Conservation (phyloP, 257 asterid species). For the Rauvolfia tetraphylla region DNA sequence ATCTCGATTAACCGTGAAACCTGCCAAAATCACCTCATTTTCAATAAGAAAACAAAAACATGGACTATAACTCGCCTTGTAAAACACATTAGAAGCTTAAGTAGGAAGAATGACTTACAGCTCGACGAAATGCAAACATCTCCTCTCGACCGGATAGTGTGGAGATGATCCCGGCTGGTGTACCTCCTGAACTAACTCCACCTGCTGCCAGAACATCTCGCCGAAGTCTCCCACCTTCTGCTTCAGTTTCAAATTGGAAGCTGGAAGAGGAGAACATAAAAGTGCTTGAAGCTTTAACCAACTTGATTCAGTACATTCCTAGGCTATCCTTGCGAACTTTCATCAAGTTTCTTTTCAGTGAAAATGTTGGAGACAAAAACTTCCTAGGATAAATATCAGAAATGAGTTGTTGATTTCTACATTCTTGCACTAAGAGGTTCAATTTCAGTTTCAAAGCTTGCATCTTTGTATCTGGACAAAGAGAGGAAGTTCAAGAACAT, state of each 20-base stretch:
- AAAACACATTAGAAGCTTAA: not conserved
- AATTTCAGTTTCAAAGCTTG: too few relatives aligned
- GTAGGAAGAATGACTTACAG: constrained; percentile 53
- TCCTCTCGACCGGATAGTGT: constrained; percentile 88
- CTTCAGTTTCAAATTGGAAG: constrained; percentile 92
- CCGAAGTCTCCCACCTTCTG: constrained; percentile 72
- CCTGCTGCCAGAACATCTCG: constrained; percentile 87
- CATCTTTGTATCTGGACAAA: too few relatives aligned
- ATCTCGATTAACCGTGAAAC: constrained; percentile 89
- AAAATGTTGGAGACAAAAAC: too few relatives aligned
- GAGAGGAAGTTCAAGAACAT: too few relatives aligned
- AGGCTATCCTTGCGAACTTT: too few relatives aligned
- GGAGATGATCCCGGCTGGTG: constrained; percentile 67
- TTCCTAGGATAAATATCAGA: too few relatives aligned
- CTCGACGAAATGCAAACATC: constrained; percentile 90
- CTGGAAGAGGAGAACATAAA: constrained; percentile 38
- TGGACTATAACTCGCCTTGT: not conserved
- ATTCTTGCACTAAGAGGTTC: too few relatives aligned
- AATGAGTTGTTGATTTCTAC: too few relatives aligned
- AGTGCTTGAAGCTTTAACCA: too few relatives aligned
- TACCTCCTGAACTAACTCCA: constrained; percentile 61
- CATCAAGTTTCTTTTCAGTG: too few relatives aligned
- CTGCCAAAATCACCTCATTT: constrained; percentile 31
- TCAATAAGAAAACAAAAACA: not conserved
- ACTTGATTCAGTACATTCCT: too few relatives aligned